A percentile compares a stretch with the other conserved stretches of the same genome.
Evolutionary conservation across 306 rosid genomes (phyloP).

Genomic region (Luffa acutangula): DNA sequence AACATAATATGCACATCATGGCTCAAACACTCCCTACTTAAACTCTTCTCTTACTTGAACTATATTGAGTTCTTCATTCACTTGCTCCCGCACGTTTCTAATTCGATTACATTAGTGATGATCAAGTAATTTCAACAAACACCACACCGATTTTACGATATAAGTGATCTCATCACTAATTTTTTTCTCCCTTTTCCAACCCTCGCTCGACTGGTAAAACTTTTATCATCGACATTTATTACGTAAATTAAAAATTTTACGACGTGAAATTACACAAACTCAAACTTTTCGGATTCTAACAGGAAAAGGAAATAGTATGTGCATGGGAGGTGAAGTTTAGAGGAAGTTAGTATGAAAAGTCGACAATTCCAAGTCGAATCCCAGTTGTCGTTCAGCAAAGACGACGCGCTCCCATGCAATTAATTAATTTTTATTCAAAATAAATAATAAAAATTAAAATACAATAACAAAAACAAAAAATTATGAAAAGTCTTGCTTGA

Average conservation of each 20-base stretch:
- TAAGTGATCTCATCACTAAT: no score
- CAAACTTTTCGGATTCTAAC: neutral
- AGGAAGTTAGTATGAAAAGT: neutral
- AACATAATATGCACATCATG: no score
- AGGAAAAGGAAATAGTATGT: neutral
- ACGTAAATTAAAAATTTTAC: neutral
- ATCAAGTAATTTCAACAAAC: neutral
- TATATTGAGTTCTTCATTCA: no score
- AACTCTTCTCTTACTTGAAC: no score
- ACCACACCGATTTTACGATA: neutral
- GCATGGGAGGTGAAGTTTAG: neutral
- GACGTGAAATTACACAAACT: neutral
- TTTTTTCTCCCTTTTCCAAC: no score
- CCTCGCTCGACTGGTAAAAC: no score
- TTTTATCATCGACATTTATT: neutral
- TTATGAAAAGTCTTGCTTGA: neutral
- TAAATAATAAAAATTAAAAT: neutral
- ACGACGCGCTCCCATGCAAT: neutral
- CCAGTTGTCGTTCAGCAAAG: slow-evolving; percentile 5
- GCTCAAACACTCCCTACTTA: no score
- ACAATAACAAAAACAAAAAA: neutral
- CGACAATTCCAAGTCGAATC: neutral
- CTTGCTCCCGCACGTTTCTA: no score
- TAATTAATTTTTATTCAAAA: neutral
- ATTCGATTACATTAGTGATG: neutral